A percentile compares a stretch with the other conserved stretches of the same genome.
Evolutionary conservation across 768 basidiomycete species (phyloP).

Genomic region (Punctularia strigosozonata): DNA sequence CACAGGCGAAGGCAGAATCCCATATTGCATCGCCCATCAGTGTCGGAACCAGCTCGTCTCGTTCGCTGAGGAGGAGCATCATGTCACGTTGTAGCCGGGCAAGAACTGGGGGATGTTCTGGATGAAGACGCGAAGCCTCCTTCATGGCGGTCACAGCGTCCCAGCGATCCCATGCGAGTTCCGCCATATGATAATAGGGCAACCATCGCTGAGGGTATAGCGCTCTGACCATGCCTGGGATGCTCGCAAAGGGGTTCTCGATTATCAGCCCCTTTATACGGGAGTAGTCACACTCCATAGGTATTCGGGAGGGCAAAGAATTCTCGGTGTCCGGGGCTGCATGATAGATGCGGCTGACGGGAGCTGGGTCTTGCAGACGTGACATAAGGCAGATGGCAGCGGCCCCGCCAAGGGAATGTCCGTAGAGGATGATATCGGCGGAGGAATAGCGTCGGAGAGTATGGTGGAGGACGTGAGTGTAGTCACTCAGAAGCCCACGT

Average conservation of each 20-base stretch:
- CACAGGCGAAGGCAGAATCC: conserved; percentile 3
- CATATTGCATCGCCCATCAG: conserved; percentile 23
- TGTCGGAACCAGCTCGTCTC: conserved; percentile 35
- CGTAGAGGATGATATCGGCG: conserved; percentile 26
- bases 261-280: conserved; percentile 27
- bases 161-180: conserved; percentile 34
- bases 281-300: conserved; percentile 3
- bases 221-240: conserved; percentile 32
- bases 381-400: conserved; percentile 28
- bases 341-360: too few relatives aligned
- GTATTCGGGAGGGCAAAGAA: too few relatives aligned
- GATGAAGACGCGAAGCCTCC: not conserved
- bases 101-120: conserved; percentile 4
- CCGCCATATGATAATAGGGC: conserved; percentile 36
- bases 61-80: conserved; percentile 27
- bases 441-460: conserved; percentile 20
- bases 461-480: conserved; percentile 21
- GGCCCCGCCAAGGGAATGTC: conserved; percentile 38
- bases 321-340: not conserved
- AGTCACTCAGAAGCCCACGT: conserved; percentile 27
- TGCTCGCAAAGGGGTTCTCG: conserved; percentile 38
- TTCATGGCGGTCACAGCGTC: conserved; percentile 24
- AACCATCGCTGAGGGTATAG: conserved; percentile 36
- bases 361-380: conserved; percentile 2
- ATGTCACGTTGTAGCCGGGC: conserved; percentile 12